Evolutionary conservation across 352 stramenopile species (phyloP), one percentile per base, ranked within the genome.

Genomic region (Globisporangium abappressorium): DNA sequence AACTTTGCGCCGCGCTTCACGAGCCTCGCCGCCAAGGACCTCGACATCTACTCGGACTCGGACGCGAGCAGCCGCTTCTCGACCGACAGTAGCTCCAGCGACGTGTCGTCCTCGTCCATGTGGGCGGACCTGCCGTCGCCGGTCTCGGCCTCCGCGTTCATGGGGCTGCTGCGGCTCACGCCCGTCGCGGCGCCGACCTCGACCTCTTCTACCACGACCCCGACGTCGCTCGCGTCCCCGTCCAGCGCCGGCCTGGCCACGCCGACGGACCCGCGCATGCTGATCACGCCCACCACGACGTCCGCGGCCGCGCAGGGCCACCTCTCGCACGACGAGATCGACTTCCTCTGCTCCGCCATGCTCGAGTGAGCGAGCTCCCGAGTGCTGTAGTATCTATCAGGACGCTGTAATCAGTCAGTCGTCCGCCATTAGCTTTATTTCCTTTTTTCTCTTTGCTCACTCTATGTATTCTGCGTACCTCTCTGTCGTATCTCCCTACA

Each of bases 321-420:
- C 57, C 76, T 95, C 34, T 94, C 87, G 57, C 79, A 84, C 66
- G 87, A 95, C 72, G 87, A 95, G 70, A 89, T 95, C 65, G 87
- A 92, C 74, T 95, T 95, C 68, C 64, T 95, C 60, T 94, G 86
- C 73, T 88, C 85, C 12, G 87, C 84, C 51, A 90, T 95, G 64
- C 75, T 95, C 47, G 83, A 93, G 71, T 93, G 74, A 79, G n/a
- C 2, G 5, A 18, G 54, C 36, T 9, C 9, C 36, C 0, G 15
- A 54, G 1, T 15, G 26, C 47, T 15, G 28, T 53, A 46, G 11
- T 66, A 66, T 65, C 60, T 65, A 58, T 57, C 51, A 60, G 38
- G 46, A 60, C 33, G 12, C 38, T 46, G 38, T 46, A 46, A 15
- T 15, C 36, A 15, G 36, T 43, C 36, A 43, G 38, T 20, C 38